Conservation (phyloP, 345 rosid genomes). For the Populus alba region DNA sequence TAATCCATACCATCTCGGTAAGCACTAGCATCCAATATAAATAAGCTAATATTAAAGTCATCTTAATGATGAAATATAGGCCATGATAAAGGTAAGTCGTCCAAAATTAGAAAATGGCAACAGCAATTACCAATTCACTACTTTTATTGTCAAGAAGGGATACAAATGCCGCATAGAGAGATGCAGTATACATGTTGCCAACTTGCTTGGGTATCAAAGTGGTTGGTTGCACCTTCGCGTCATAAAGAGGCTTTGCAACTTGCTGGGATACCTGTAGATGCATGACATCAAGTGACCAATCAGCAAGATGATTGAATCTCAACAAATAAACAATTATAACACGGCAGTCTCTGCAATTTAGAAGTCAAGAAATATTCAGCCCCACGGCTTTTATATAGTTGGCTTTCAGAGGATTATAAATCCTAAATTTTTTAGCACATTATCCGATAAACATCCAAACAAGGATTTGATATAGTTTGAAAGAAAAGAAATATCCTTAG, state of each 20-base stretch:
- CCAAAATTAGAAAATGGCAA: neutral
- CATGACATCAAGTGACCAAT: constrained; percentile 14
- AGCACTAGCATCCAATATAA: constrained; percentile 1
- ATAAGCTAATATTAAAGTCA: neutral
- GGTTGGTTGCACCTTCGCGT: constrained; percentile 78
- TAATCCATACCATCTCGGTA: neutral
- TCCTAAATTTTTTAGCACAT: neutral
- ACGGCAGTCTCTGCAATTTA: neutral
- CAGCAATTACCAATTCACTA: constrained; percentile 59
- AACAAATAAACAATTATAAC: constrained; percentile 2
- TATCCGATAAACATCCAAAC: neutral
- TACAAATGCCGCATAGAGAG: constrained; percentile 89
- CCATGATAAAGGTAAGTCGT: neutral
- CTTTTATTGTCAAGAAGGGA: constrained; percentile 85
- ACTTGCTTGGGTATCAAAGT: constrained; percentile 93
- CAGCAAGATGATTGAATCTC: constrained; percentile 18
- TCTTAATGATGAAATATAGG: neutral
- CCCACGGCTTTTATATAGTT: too few relatives aligned
- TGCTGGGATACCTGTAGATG: constrained; percentile 76
- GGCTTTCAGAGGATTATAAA: too few relatives aligned
- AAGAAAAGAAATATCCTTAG: neutral
- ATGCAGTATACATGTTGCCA: constrained; percentile 99
- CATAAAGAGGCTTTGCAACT: constrained; percentile 83
- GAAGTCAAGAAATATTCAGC: neutral
- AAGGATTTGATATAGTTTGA: neutral